Evolutionary conservation across 768 basidiomycete genomes (phyloP), one percentile per base, ranked within the genome.

Genomic region (Ramaria sp.): DNA sequence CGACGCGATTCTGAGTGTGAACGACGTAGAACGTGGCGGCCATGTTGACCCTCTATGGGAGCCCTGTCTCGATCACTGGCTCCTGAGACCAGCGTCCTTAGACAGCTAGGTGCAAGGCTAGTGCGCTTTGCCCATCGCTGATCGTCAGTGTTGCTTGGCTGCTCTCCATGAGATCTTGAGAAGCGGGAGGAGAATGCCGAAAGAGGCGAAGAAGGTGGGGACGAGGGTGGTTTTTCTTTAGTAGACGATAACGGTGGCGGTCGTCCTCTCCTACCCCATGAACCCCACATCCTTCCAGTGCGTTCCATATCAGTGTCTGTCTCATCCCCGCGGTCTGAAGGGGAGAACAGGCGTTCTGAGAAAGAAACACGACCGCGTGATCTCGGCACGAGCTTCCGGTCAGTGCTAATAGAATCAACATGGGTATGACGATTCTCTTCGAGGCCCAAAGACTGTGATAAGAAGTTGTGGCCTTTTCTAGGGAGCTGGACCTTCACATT

Each of bases 281-380:
- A 56, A 1, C 54, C 54, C 54, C 54, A 56, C 12, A 56, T 4
- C 11, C 24, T 49, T n/a, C 45, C 34, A 33, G 54, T 34, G 24
- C n/a, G 17, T 33, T 49, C 54, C 12, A n/a, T n/a, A 47, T 5
- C 46, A 10, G 33, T 13, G 24, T 33, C 6, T 27, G 33, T 49
- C 7, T 45, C 45, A 6, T 46, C 33, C n/a, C 10, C 19, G 27
- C 54, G 45, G 22, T 34, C 46, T n/a, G 31, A 12, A 19, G 43
- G 19, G 20, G 43, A 37, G 20, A 47, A 46, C 38, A 56, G 9
- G 19, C 45, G 33, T 19, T 56, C 47, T 4, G 54, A 56, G 24
- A 56, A 56, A 24, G 54, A 56, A n/a, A 56, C 54, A 4, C 43
- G 53, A 20, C 48, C 48, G 33, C 51, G 51, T n/a, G 51, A 37